Evolutionary conservation across 805 yeast species (phyloP).

Genomic region (Candida vartiovaarae): DNA sequence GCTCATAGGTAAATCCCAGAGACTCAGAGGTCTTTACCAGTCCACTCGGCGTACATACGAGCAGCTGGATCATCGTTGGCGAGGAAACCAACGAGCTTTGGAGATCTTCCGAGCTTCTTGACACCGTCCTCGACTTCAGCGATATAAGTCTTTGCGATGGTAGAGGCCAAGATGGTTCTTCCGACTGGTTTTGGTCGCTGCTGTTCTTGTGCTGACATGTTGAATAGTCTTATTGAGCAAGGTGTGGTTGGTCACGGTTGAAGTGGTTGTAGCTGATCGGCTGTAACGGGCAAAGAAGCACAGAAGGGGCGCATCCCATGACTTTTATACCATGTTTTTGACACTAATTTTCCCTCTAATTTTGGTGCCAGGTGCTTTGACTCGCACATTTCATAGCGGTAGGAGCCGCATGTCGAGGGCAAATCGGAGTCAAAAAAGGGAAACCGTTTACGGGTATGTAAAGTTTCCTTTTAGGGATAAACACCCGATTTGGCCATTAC

Average conservation of each 20-base stretch:
- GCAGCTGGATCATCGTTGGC: conserved; percentile 97
- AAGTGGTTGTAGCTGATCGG: neutral
- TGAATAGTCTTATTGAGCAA: neutral
- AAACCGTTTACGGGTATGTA: too few species aligned
- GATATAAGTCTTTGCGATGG: conserved; percentile 74
- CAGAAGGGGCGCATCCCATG: neutral
- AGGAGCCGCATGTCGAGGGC: neutral
- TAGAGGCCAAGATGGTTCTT: conserved; percentile 79
- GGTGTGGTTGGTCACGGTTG: conserved; percentile 2
- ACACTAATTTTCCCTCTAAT: neutral
- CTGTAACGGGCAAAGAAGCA: neutral
- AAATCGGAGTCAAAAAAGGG: too few species aligned
- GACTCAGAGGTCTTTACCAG: conserved; percentile 85
- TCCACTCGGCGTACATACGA: conserved; percentile 91
- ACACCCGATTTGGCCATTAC: too few species aligned
- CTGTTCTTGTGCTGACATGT: conserved; percentile 15
- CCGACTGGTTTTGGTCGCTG: conserved; percentile 37
- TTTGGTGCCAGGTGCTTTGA: neutral
- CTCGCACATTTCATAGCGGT: neutral
- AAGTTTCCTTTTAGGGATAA: too few species aligned
- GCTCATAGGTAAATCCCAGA: conserved; percentile 79
- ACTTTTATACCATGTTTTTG: neutral
- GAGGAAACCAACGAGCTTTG: conserved; percentile 81
- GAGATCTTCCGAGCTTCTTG: conserved; percentile 44
- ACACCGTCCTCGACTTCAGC: conserved; percentile 65